Evolutionary conservation across 345 rosid genomes (phyloP).

Genomic region (Citrus hindsii): DNA sequence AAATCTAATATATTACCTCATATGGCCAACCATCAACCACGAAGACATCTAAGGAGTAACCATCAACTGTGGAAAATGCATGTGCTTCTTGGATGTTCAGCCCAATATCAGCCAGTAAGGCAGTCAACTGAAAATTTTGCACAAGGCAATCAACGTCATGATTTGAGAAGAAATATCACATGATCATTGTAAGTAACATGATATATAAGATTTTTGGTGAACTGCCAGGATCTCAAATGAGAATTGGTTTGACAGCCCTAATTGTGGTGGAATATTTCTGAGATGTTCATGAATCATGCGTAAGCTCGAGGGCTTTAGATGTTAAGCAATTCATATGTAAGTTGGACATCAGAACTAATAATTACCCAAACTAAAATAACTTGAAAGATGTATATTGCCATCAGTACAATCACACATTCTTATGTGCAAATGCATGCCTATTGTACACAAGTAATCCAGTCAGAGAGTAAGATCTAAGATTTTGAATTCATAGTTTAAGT

Average conservation of each 20-base stretch:
- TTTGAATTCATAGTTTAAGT: conserved; percentile 4
- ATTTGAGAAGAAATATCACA: background rate
- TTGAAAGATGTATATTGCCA: background rate
- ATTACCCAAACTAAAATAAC: background rate
- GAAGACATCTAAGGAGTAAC: conserved; percentile 94
- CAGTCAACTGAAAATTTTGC: conserved; percentile 66
- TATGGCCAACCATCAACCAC: conserved; percentile 99
- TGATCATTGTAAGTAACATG: background rate
- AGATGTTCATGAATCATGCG: background rate
- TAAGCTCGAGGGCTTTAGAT: background rate
- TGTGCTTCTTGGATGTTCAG: conserved; percentile 99
- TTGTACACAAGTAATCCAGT: background rate
- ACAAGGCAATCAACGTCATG: conserved; percentile 12
- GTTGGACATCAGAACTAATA: background rate
- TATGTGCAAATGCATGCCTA: background rate
- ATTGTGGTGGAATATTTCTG: background rate
- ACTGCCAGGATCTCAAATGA: background rate
- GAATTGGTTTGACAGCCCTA: background rate
- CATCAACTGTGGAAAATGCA: conserved; percentile 89
- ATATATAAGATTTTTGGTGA: background rate
- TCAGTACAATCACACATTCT: background rate
- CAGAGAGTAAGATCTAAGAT: background rate
- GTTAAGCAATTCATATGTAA: background rate
- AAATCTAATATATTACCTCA: conserved; percentile 48
- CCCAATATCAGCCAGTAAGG: conserved; percentile 86